These are phyloP conservation scores for Brettanomyces bruxellensis DNA, from an alignment of 805 yeast species.

Conservation along the genomic window DNA sequence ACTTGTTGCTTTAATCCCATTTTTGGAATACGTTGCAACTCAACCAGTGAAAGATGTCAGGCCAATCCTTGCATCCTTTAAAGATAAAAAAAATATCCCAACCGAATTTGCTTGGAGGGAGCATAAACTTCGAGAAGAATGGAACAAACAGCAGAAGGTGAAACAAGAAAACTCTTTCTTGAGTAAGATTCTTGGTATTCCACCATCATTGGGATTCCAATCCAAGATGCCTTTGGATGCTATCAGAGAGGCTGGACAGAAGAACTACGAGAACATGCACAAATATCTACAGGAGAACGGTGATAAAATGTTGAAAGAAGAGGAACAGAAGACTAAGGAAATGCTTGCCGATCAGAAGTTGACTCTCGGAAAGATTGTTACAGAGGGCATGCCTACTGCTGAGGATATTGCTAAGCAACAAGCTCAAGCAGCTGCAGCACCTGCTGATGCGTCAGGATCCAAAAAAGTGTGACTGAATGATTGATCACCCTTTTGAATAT, in stretches of 20 bases:
- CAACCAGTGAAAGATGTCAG: slow-evolving; percentile 80
- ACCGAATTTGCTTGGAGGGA: slow-evolving; percentile 80
- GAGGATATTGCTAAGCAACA: slow-evolving; percentile 44
- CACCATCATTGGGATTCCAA: slow-evolving; percentile 26
- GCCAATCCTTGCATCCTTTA: slow-evolving; percentile 70
- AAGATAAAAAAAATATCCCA: slow-evolving; percentile 57
- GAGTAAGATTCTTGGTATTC: slow-evolving; percentile 49
- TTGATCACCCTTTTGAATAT: too few species aligned
- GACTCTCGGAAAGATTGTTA: slow-evolving; percentile 76
- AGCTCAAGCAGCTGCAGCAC: slow-evolving; percentile 12
- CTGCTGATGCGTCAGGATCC: not conserved
- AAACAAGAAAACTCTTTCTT: slow-evolving; percentile 14
- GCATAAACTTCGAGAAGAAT: slow-evolving; percentile 59
- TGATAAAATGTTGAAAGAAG: slow-evolving; percentile 71
- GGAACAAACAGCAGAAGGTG: slow-evolving; percentile 42
- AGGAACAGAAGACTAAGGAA: slow-evolving; percentile 71
- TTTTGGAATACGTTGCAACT: slow-evolving; percentile 89
- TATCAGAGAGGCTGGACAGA: slow-evolving; percentile 87
- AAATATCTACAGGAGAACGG: slow-evolving; percentile 49
- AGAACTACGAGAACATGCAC: slow-evolving; percentile 76
- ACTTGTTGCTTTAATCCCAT: slow-evolving; percentile 75
- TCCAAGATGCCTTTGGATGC: slow-evolving; percentile 80
- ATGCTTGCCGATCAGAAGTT: slow-evolving; percentile 74
- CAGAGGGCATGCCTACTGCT: slow-evolving; percentile 73
- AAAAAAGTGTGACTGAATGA: not conserved